phyloP scores from a whole-genome alignment of 2,329 filamentous ascomycete genomes.

The Diplodia mutila region DNA sequence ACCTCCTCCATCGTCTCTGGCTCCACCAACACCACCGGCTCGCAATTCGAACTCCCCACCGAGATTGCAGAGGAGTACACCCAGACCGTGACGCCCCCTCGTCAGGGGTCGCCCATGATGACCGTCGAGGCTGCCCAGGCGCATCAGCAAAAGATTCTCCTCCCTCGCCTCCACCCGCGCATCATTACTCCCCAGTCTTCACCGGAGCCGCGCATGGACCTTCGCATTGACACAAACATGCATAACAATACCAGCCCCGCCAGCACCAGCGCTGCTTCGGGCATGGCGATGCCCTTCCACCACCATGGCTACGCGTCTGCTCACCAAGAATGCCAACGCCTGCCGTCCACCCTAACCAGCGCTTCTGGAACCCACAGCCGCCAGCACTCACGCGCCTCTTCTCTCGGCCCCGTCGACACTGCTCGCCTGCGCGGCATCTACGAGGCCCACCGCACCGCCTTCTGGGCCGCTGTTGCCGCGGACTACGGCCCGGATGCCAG shows the following conservation, averaged over 20 bases:
- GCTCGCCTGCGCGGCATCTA: slow-evolving; percentile 72
- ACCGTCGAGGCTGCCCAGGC: slow-evolving; percentile 7
- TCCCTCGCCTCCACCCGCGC: slow-evolving; percentile 63
- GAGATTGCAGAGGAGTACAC: slow-evolving; percentile 30
- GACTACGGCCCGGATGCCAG: slow-evolving; percentile 70
- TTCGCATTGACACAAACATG: slow-evolving; percentile 50
- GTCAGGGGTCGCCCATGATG: slow-evolving; percentile 46
- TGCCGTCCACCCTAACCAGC: slow-evolving; percentile 45
- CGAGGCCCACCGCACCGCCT: slow-evolving; percentile 68
- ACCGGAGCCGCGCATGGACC: slow-evolving; percentile 43
- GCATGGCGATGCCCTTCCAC: slow-evolving; percentile 33
- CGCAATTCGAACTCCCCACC: slow-evolving; percentile 29
- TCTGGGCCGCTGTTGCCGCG: slow-evolving; percentile 73
- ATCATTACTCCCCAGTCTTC: slow-evolving; percentile 46
- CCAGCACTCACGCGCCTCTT: slow-evolving; percentile 39
- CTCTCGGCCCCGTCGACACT: slow-evolving; percentile 61
- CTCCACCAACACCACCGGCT: slow-evolving; percentile 38
- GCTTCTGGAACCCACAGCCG: slow-evolving; percentile 42
- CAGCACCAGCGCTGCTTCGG: slow-evolving; percentile 41
- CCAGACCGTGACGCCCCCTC: slow-evolving; percentile 42
- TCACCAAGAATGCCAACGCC: slow-evolving; percentile 28
- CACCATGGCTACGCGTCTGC: slow-evolving; percentile 21
- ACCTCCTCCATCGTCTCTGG: slow-evolving; percentile 33
- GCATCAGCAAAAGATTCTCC: slow-evolving; percentile 54
- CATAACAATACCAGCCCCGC: not conserved